A percentile compares a stretch with the other conserved stretches of the same genome.
phyloP scores from a whole-genome alignment of 2,329 filamentous ascomycete genomes.

The Penicillium verrucosum region DNA sequence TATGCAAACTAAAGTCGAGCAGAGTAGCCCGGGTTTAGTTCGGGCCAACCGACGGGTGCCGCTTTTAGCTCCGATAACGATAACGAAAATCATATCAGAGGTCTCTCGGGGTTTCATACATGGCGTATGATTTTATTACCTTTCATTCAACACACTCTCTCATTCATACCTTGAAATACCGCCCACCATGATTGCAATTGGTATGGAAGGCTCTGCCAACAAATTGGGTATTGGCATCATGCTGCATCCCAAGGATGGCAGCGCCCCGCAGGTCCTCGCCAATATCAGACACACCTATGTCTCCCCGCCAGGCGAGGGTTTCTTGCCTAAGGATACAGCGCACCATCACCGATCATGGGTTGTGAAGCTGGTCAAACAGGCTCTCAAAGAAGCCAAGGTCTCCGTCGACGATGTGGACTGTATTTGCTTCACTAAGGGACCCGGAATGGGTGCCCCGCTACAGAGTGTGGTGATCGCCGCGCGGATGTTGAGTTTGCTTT shows the following conservation, averaged over 20 bases:
- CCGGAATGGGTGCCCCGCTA: conserved; percentile 93
- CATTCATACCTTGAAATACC: neutral
- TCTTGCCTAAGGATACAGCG: conserved; percentile 94
- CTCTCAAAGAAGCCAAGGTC: conserved; percentile 67
- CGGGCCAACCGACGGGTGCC: conserved; percentile 9
- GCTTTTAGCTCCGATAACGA: conserved; percentile 10
- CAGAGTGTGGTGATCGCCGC: conserved; percentile 83
- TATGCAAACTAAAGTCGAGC: conserved; percentile 5
- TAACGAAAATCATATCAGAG: conserved; percentile 9
- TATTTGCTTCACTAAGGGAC: conserved; percentile 92
- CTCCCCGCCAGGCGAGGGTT: conserved; percentile 87
- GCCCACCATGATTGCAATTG: conserved; percentile 61
- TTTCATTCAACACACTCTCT: neutral
- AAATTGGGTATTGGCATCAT: conserved; percentile 95
- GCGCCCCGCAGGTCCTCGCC: conserved; percentile 69
- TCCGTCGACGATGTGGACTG: conserved; percentile 70
- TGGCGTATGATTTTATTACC: neutral
- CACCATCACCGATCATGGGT: conserved; percentile 87
- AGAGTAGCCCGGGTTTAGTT: conserved; percentile 15
- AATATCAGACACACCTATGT: conserved; percentile 94
- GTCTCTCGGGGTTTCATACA: neutral
- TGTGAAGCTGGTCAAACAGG: conserved; percentile 72
- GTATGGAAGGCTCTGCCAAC: conserved; percentile 92
- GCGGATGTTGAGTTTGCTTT: conserved; percentile 75
- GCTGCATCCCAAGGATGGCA: conserved; percentile 60